phyloP scores from a whole-genome alignment of 345 rosid species.

The Diplotaxis tenuifolia region DNA sequence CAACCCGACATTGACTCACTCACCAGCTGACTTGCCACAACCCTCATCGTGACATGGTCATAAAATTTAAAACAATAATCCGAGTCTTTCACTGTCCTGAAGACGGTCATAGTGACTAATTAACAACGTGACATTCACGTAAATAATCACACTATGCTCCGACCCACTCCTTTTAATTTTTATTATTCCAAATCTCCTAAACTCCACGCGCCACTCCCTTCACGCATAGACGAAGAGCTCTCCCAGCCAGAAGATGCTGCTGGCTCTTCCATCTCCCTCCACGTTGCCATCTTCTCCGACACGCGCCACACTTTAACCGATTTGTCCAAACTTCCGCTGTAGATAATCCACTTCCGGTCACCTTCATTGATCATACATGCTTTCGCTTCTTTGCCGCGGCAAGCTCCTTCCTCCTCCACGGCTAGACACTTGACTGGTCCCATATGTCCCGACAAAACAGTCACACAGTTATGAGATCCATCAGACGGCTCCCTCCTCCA shows the following conservation, averaged over 20 bases:
- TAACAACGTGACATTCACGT: conserved; percentile 3
- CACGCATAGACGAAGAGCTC: conserved; percentile 13
- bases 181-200: not conserved
- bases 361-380: conserved; percentile 3
- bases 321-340: conserved; percentile 82
- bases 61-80: conserved; percentile 4
- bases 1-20: conserved; percentile 6
- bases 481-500: conserved; percentile 61
- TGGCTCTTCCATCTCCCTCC: conserved; percentile 26
- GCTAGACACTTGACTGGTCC: conserved; percentile 89
- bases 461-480: conserved; percentile 55
- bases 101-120: conserved; percentile 5
- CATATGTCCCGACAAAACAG: conserved; percentile 67
- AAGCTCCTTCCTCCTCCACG: conserved; percentile 44
- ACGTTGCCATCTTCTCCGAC: conserved; percentile 43
- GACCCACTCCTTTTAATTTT: not conserved
- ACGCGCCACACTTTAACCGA: conserved; percentile 90
- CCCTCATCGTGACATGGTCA: conserved; percentile 12
- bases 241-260: conserved; percentile 12
- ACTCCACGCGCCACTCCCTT: conserved; percentile 32
- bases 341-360: conserved; percentile 50
- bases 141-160: conserved; percentile 22
- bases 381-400: conserved; percentile 1
- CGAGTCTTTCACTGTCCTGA: conserved; percentile 9
- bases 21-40: conserved; percentile 8